A percentile compares a stretch with the other conserved stretches of the same genome.
phyloP scores from a whole-genome alignment of 805 yeast genomes.

The Candida maesae region DNA sequence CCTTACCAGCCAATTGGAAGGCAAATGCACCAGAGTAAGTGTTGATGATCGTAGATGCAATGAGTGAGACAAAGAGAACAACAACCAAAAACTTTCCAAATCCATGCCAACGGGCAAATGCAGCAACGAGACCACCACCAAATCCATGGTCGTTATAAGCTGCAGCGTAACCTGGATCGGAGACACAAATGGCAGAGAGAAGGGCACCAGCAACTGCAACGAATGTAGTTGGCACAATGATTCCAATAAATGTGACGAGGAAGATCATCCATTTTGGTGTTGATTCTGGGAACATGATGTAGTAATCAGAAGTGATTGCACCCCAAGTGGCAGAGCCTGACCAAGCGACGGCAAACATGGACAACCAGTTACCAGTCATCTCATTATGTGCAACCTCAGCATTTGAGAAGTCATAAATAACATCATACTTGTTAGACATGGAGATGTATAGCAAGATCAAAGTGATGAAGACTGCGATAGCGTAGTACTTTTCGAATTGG shows the following conservation, averaged over 20 bases:
- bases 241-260: conserved; percentile 59
- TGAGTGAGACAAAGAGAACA: conserved; percentile 67
- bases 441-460: conserved; percentile 66
- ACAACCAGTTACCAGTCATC: conserved; percentile 60
- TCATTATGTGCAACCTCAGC: conserved; percentile 34
- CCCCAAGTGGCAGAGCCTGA: conserved; percentile 90
- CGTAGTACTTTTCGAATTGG: conserved; percentile 60
- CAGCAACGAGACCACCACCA: conserved; percentile 69
- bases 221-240: conserved; percentile 65
- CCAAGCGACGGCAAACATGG: conserved; percentile 71
- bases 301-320: conserved; percentile 79
- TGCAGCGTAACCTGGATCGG: conserved; percentile 51
- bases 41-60: conserved; percentile 77
- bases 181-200: conserved; percentile 59
- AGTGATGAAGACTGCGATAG: conserved; percentile 65
- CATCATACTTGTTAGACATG: conserved; percentile 44
- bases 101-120: conserved; percentile 67
- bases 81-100: conserved; percentile 74
- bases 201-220: conserved; percentile 70
- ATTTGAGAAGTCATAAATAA: conserved; percentile 32
- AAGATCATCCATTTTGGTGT: conserved; percentile 55
- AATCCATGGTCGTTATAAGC: conserved; percentile 58
- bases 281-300: conserved; percentile 72
- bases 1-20: conserved; percentile 56
- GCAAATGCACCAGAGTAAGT: conserved; percentile 79